These are phyloP conservation scores for Syzygium malaccense DNA, from an alignment of 441 rosid genomes.

Conservation along the genomic window DNA sequence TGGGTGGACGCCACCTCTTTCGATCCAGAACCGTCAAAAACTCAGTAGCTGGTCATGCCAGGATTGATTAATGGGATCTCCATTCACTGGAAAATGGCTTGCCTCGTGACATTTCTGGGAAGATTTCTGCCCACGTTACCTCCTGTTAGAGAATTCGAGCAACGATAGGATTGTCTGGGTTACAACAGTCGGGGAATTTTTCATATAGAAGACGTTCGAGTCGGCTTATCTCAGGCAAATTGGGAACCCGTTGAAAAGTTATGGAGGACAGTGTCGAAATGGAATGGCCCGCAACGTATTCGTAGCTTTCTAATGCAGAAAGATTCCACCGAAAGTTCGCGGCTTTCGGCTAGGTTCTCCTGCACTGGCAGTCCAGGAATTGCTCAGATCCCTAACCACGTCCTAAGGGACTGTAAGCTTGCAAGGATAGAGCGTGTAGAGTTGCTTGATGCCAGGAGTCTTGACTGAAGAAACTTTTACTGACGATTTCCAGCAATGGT, in stretches of 20 bases:
- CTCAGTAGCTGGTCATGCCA: no score
- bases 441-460: not conserved
- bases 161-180: not conserved
- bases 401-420: not conserved
- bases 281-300: not conserved
- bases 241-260: not conserved
- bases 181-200: not conserved
- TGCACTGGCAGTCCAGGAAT: not conserved
- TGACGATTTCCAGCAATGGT: not conserved
- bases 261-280: no score
- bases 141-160: not conserved
- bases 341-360: not conserved
- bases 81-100: no score
- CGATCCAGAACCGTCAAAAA: no score
- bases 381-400: not conserved
- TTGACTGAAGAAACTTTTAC: not conserved
- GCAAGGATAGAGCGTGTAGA: not conserved
- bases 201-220: not conserved
- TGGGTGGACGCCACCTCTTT: no score
- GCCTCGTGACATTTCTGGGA: not conserved
- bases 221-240: not conserved
- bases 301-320: not conserved
- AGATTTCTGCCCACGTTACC: not conserved
- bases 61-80: no score
- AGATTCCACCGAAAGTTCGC: not conserved